Percentiles rank a stretch among this genome's conserved stretches.
phyloP scores from a whole-genome alignment of 2,329 filamentous ascomycete genomes.

The Cladosporium sp. region DNA sequence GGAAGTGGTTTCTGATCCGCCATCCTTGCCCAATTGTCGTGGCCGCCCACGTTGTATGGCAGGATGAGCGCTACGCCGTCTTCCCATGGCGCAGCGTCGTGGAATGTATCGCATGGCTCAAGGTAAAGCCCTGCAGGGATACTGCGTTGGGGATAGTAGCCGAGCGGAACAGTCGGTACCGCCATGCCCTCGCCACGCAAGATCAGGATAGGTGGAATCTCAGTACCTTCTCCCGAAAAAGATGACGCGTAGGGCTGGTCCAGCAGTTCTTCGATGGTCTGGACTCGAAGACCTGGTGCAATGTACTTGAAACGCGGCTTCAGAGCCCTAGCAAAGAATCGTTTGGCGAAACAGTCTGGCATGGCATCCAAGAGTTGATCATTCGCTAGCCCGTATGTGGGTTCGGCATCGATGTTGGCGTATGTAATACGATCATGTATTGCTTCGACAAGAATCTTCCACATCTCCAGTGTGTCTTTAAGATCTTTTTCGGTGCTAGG shows the following conservation, averaged over 20 bases:
- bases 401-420: background rate
- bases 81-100: background rate
- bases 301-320: conserved; percentile 6
- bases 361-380: background rate
- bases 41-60: background rate
- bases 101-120: background rate
- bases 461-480: background rate
- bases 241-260: background rate
- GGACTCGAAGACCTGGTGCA: background rate
- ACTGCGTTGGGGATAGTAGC: background rate
- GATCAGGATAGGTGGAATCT: background rate
- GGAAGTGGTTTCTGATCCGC: background rate
- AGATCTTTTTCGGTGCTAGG: background rate
- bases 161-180: background rate
- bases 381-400: background rate
- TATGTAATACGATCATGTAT: background rate
- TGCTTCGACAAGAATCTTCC: background rate
- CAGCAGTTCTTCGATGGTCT: background rate
- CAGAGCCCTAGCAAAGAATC: background rate
- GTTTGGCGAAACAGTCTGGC: background rate
- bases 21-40: background rate
- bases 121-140: background rate
- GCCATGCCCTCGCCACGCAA: background rate
- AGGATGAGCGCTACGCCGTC: background rate
- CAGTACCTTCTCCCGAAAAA: background rate